These are phyloP conservation scores for Fusarium vanettenii DNA, from an alignment of 2,329 filamentous ascomycete genomes.

Conservation along the genomic window DNA sequence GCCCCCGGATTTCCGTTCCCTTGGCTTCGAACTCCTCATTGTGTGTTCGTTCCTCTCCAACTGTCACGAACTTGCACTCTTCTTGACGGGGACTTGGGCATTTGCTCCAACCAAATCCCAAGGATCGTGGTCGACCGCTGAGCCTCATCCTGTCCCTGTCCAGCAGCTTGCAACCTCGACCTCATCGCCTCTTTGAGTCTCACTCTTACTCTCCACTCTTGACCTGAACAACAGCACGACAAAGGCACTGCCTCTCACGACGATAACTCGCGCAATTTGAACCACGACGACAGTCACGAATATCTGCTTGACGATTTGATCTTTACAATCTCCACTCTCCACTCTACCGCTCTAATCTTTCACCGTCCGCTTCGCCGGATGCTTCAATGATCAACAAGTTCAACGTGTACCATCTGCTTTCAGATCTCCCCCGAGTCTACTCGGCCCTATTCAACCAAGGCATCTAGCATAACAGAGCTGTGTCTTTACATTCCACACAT, in stretches of 20 bases:
- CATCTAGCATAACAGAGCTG: slow-evolving; percentile 2
- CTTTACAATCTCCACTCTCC: slow-evolving; percentile 31
- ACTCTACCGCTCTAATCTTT: slow-evolving; percentile 34
- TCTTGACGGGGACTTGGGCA: slow-evolving; percentile 31
- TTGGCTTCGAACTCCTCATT: slow-evolving; percentile 43
- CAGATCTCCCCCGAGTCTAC: slow-evolving; percentile 2
- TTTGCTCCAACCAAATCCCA: slow-evolving; percentile 31
- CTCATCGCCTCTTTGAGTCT: slow-evolving; percentile 20
- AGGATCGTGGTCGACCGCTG: slow-evolving; percentile 34
- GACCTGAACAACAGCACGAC: slow-evolving; percentile 19
- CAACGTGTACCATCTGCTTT: slow-evolving; percentile 10
- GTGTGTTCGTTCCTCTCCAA: slow-evolving; percentile 22
- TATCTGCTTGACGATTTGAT: slow-evolving; percentile 14
- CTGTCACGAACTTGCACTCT: slow-evolving; percentile 25
- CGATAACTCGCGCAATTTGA: slow-evolving; percentile 5
- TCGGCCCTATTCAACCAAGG: slow-evolving; percentile 8
- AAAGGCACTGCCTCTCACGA: slow-evolving; percentile 13
- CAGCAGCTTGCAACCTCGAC: slow-evolving; percentile 9
- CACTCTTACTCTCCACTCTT: slow-evolving; percentile 22
- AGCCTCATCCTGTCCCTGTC: slow-evolving; percentile 33
- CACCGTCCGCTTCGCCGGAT: slow-evolving; percentile 20
- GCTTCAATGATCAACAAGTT: slow-evolving; percentile 30
- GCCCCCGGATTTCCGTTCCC: slow-evolving; percentile 46
- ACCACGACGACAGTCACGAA: slow-evolving; percentile 18
- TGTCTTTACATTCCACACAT: slow-evolving; percentile 8